Conservation (phyloP, 192 early-diverging fungal genomes). For the Entomortierella beljakovae region DNA sequence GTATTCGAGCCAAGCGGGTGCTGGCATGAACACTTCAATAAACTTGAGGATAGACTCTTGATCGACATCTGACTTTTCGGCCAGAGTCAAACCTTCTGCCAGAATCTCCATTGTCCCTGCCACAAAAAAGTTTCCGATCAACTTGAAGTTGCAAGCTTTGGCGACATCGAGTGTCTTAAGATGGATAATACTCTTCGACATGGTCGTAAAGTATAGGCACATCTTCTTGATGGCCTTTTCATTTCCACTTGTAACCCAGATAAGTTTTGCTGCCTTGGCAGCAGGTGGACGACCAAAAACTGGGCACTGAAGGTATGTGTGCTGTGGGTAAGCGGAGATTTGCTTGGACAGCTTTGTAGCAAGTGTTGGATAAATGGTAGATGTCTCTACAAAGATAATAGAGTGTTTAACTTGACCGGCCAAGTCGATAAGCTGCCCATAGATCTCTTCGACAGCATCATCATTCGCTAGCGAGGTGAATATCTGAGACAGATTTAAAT, state of each 20-base stretch:
- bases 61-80: constrained; percentile 65
- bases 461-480: constrained; percentile 72
- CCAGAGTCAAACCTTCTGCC: constrained; percentile 73
- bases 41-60: constrained; percentile 68
- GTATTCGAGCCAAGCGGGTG: constrained; percentile 48
- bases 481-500: constrained; percentile 32
- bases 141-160: constrained; percentile 67
- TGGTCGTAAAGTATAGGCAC: constrained; percentile 49
- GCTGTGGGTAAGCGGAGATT: constrained; percentile 25
- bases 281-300: constrained; percentile 48
- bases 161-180: constrained; percentile 58
- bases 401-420: constrained; percentile 47
- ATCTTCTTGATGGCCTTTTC: constrained; percentile 48
- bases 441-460: constrained; percentile 62
- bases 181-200: constrained; percentile 52
- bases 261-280: constrained; percentile 40
- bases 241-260: constrained; percentile 42
- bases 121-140: constrained; percentile 78
- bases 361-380: constrained; percentile 68
- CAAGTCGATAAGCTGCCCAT: constrained; percentile 57
- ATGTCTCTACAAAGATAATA: constrained; percentile 68
- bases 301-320: constrained; percentile 60
- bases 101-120: constrained; percentile 66
- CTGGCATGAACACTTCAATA: constrained; percentile 64
- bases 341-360: constrained; percentile 49